phyloP scores from a whole-genome alignment of 805 yeast genomes.

The Candida namnaoensis region DNA sequence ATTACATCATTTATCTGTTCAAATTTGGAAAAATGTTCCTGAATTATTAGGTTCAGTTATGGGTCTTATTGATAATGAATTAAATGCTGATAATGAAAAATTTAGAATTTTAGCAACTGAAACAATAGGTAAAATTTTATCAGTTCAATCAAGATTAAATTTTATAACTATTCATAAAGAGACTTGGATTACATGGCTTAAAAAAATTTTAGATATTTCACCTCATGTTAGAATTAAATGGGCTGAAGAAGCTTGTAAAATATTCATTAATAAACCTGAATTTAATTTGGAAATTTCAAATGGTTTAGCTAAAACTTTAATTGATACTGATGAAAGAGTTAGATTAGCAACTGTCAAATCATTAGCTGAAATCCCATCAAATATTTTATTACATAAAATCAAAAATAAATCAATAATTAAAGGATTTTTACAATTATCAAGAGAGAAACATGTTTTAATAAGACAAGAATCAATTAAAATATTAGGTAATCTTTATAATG shows the following conservation, averaged over 20 bases:
- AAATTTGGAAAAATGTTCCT: constrained; percentile 74
- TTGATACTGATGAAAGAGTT: constrained; percentile 71
- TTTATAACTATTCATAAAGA: constrained; percentile 50
- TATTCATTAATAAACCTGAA: constrained; percentile 37
- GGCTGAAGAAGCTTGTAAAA: constrained; percentile 48
- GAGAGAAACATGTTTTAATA: constrained; percentile 64
- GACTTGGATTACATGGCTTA: constrained; percentile 65
- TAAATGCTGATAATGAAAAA: constrained; percentile 59
- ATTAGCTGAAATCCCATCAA: constrained; percentile 36
- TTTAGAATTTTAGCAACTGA: constrained; percentile 63
- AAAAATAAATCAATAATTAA: constrained; percentile 37
- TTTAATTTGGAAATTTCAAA: constrained; percentile 40
- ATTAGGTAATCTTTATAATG: constrained; percentile 47
- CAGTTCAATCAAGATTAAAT: constrained; percentile 39
- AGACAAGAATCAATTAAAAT: constrained; percentile 50
- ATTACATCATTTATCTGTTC: constrained; percentile 53
- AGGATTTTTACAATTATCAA: constrained; percentile 51
- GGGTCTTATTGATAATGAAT: constrained; percentile 74
- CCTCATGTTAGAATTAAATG: constrained; percentile 59
- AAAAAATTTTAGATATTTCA: constrained; percentile 63
- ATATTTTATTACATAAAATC: constrained; percentile 37
- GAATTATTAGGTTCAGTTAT: constrained; percentile 64
- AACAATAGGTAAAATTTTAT: constrained; percentile 60
- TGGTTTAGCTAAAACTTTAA: constrained; percentile 58
- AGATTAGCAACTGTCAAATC: constrained; percentile 52